These are phyloP conservation scores for Cinchona pubescens DNA, from an alignment of 257 asterid genomes.

Conservation along the genomic window DNA sequence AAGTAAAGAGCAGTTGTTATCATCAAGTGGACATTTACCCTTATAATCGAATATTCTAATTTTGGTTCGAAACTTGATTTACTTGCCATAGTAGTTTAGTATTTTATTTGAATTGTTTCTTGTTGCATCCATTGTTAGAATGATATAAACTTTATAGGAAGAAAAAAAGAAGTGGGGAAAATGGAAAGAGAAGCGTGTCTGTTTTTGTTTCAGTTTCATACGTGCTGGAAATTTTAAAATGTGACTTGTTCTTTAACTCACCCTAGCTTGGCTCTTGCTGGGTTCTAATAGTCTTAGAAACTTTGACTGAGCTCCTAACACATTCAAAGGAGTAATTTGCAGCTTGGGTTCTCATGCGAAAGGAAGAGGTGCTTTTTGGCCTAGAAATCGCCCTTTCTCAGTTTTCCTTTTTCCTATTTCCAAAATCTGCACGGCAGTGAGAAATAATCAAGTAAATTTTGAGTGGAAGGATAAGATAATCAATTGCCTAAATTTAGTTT, in stretches of 20 bases:
- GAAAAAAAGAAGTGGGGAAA: not conserved
- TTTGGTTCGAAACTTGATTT: not conserved
- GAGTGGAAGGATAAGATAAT: not conserved
- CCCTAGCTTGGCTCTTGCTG: not conserved
- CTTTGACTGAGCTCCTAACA: not conserved
- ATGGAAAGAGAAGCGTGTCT: not conserved
- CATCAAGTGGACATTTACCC: too few relatives aligned
- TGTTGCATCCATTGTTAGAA: not conserved
- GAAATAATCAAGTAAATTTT: too few relatives aligned
- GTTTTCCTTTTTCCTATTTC: not conserved
- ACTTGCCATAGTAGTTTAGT: not conserved
- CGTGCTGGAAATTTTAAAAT: not conserved
- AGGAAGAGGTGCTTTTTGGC: not conserved
- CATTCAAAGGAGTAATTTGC: not conserved
- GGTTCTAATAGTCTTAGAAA: not conserved
- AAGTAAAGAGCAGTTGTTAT: not conserved
- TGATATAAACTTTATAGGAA: not conserved
- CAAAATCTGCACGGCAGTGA: not conserved
- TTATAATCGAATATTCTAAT: not conserved
- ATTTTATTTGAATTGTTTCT: not conserved
- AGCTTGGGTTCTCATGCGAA: not conserved
- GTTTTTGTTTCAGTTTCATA: not conserved
- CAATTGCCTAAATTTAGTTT: not conserved
- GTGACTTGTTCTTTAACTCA: not conserved
- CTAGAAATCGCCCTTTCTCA: not conserved